Conservation (phyloP, 2,329 filamentous ascomycete genomes). For the Monilinia fructicola region DNA sequence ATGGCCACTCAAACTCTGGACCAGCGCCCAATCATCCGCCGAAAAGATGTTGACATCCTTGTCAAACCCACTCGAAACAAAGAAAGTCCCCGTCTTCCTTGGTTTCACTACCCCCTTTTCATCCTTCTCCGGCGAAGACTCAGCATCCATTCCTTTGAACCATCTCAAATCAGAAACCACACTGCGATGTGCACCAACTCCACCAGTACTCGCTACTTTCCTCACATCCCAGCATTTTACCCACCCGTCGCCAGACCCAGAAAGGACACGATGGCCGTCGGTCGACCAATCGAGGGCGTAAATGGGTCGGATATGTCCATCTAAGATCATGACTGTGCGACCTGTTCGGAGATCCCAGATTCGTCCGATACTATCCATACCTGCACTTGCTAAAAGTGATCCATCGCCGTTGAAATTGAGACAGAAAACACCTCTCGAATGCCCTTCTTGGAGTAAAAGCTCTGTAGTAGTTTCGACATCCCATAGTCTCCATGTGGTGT, state of each 20-base stretch:
- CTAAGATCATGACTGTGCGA: constrained; percentile 91
- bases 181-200: constrained; percentile 86
- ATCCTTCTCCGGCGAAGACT: constrained; percentile 60
- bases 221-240: constrained; percentile 97
- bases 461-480: constrained; percentile 85
- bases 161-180: constrained; percentile 91
- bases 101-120: constrained; percentile 67
- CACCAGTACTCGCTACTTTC: constrained; percentile 78
- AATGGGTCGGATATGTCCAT: constrained; percentile 85
- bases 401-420: constrained; percentile 90
- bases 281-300: constrained; percentile 89
- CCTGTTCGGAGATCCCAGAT: constrained; percentile 95
- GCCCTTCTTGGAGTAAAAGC: constrained; percentile 86
- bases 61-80: constrained; percentile 89
- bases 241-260: constrained; percentile 90
- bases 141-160: constrained; percentile 85
- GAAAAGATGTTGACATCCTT: constrained; percentile 95
- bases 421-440: constrained; percentile 89
- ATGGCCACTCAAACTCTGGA: constrained; percentile 86
- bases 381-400: constrained; percentile 86
- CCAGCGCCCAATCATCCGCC: constrained; percentile 90
- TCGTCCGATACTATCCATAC: constrained; percentile 88
- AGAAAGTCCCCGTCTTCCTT: constrained; percentile 87
- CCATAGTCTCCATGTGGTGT: constrained; percentile 97
- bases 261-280: constrained; percentile 90